Base-by-base conservation (phyloP, 140 eudicot genomes). In the Ambrosia hybrid region DNA sequence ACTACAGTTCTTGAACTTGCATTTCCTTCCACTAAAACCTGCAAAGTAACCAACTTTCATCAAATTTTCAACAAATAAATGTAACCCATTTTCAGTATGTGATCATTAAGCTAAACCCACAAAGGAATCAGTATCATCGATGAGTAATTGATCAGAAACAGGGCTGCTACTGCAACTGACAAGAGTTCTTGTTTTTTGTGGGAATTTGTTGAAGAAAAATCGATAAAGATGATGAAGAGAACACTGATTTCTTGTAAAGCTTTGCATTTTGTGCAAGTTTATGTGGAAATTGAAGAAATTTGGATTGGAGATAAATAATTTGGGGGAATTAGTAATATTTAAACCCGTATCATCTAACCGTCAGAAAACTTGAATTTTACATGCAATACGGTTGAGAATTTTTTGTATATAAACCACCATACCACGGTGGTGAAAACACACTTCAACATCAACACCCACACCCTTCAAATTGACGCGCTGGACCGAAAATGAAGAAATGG, bases 1-100 rank as follows among this genome's bases (percentile, higher is more conserved):
- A 91, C 59, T 15, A 80, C 95, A 13, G 85, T 86, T 83, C 96
- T 84, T 30, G 95, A 85, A 73, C 69, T 53, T 48, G 78, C 82
- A 73, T 85, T 82, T 5, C 86, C 92, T 83, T 92, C 95, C 72
- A 87, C 95, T 21, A 84, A 41, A 39, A 88, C 92, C 96, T 89
- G 82, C 34, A 65, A 79, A 72, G 7, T 46, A 61, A 69, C 66
- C 36, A 38, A 79, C 14, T 61, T 73, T 9, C 48, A 26, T 11
- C 52, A 17, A 37, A 38, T 62, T 9, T 9, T 62, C 21, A 53
- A n/a, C 13, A 34, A 45, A 21, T 21, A 17, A 10, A 26, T 12
- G 72, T 10, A 41, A 71, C 57, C 21, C 16, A 37, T 34, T 16
- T 14, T 17, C 16, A 5, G 15, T 8, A 17, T 37, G 74, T 33